Evolutionary conservation across 805 yeast species (phyloP).

Genomic region (Wickerhamiella lipophila): DNA sequence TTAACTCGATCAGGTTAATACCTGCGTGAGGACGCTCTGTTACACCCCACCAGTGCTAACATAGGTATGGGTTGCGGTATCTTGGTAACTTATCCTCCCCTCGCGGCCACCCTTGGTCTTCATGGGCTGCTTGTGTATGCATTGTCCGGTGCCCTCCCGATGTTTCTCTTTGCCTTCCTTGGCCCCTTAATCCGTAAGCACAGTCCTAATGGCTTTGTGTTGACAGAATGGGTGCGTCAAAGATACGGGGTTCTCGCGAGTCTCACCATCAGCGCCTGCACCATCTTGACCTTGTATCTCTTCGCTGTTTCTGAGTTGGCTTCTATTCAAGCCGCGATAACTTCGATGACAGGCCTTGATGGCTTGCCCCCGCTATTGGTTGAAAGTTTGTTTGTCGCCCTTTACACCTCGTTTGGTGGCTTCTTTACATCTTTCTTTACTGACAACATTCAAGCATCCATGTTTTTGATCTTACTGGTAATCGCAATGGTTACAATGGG

Average conservation of each 20-base stretch:
- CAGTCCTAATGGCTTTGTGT: constrained; percentile 82
- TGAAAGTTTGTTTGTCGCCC: constrained; percentile 75
- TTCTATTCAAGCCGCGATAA: constrained; percentile 65
- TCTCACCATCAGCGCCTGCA: constrained; percentile 63
- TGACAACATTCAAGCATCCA: constrained; percentile 70
- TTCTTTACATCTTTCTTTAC: constrained; percentile 79
- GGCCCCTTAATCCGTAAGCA: constrained; percentile 69
- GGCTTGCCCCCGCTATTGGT: constrained; percentile 73
- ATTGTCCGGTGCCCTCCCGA: constrained; percentile 68
- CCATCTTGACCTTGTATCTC: constrained; percentile 71
- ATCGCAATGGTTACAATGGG: constrained; percentile 74
- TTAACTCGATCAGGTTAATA: constrained; percentile 66
- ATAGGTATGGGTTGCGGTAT: constrained; percentile 82
- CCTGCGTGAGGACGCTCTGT: constrained; percentile 63
- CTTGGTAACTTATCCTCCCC: constrained; percentile 71
- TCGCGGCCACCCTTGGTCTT: constrained; percentile 73
- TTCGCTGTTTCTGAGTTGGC: constrained; percentile 81
- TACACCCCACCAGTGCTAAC: constrained; percentile 16
- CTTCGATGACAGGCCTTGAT: constrained; percentile 61
- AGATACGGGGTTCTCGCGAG: constrained; percentile 66
- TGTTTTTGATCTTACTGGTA: constrained; percentile 53
- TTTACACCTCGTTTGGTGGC: constrained; percentile 81
- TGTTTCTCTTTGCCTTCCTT: constrained; percentile 64
- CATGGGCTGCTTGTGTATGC: constrained; percentile 80
- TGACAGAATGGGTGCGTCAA: constrained; percentile 88